phyloP scores from a whole-genome alignment of 2,329 filamentous ascomycete genomes.

The Fusarium hainanense region DNA sequence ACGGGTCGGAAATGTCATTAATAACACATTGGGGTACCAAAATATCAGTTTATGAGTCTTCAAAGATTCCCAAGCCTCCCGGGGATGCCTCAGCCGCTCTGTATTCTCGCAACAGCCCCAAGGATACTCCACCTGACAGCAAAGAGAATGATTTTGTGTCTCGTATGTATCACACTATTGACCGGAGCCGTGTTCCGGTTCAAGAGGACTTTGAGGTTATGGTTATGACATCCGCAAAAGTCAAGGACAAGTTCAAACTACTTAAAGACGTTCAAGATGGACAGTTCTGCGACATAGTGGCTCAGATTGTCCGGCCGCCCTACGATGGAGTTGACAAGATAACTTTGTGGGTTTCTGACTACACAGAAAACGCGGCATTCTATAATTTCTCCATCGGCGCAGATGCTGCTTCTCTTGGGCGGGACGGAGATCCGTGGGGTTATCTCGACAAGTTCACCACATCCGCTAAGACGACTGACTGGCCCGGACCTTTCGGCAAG shows the following conservation, averaged over 20 bases:
- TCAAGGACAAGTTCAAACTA: conserved; percentile 68
- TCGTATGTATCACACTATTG: conserved; percentile 57
- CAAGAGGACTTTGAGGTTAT: conserved; percentile 56
- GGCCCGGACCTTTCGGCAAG: conserved; percentile 80
- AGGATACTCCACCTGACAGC: conserved; percentile 31
- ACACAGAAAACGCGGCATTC: conserved; percentile 76
- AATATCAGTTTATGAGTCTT: conserved; percentile 57
- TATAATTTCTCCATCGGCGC: conserved; percentile 58
- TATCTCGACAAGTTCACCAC: conserved; percentile 57
- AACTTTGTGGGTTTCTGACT: conserved; percentile 83
- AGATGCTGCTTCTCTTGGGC: conserved; percentile 48
- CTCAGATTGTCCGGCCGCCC: conserved; percentile 71
- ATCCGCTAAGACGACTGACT: conserved; percentile 53
- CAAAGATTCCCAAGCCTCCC: conserved; percentile 50
- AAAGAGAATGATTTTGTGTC: conserved; percentile 59
- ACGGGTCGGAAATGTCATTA: conserved; percentile 52
- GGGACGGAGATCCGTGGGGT: conserved; percentile 66
- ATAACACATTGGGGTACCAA: conserved; percentile 56
- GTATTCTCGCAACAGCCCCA: conserved; percentile 33
- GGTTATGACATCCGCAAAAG: conserved; percentile 54
- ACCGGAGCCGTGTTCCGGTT: conserved; percentile 58
- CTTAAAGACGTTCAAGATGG: conserved; percentile 70
- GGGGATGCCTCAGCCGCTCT: conserved; percentile 51
- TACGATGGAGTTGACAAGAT: conserved; percentile 58
- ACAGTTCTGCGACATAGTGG: conserved; percentile 76